Evolutionary conservation across 345 rosid species (phyloP).

Genomic region (Diplotaxis tenuifolia): DNA sequence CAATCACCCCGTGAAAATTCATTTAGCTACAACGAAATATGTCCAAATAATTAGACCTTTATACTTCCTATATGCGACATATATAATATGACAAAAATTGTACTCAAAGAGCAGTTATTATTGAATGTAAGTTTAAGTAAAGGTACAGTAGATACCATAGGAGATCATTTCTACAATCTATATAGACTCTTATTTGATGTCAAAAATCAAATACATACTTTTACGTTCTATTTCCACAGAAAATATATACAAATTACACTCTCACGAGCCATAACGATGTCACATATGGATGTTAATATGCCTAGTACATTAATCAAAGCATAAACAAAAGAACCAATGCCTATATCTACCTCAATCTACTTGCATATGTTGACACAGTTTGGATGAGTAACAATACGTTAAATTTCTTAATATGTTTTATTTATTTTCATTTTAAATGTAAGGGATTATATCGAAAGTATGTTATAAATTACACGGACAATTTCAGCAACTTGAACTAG

Average conservation of each 20-base stretch:
- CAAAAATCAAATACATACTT: background rate
- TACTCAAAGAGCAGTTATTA: conserved; percentile 22
- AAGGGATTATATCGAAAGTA: background rate
- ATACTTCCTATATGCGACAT: conserved; percentile 33
- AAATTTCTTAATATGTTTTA: background rate
- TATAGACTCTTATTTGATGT: background rate
- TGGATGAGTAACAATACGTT: conserved; percentile 17
- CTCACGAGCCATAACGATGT: conserved; percentile 5
- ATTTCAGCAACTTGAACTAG: background rate
- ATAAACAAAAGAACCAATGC: conserved; percentile 19
- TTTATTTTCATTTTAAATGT: background rate
- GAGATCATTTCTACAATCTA: conserved; percentile 1
- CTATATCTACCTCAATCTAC: conserved; percentile 23
- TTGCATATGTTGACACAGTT: conserved; percentile 14
- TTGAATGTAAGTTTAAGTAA: conserved; percentile 12
- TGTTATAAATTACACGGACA: background rate
- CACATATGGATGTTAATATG: conserved; percentile 24
- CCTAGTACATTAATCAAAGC: conserved; percentile 21
- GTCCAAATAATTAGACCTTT: conserved; percentile 5
- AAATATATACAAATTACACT: background rate
- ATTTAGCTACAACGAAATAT: background rate
- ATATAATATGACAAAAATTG: conserved; percentile 29
- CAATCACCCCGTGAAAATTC: conserved; percentile 10
- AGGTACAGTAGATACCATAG: conserved; percentile 4
- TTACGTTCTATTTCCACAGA: background rate